phyloP scores from a whole-genome alignment of 441 rosid species.

The Pelargonium myrrhifolium region DNA sequence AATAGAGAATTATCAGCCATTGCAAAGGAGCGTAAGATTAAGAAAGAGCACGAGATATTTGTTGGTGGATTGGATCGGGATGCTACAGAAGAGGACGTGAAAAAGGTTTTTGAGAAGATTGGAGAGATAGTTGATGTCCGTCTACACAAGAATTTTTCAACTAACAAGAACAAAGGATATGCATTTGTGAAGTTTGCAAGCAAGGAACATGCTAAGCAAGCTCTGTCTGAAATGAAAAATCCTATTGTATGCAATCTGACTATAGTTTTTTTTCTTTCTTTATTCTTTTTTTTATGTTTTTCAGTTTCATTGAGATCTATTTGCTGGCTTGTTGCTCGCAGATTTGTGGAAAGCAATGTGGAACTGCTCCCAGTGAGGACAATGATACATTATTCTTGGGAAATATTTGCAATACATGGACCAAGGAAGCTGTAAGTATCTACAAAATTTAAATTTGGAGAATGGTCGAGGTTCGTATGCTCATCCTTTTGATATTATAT shows the following conservation, averaged over 20 bases:
- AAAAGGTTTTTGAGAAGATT: conserved; percentile 45
- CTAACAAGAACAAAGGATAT: conserved; percentile 45
- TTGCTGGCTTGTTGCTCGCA: conserved; percentile 19
- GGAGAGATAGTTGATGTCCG: conserved; percentile 55
- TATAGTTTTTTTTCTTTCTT: background rate
- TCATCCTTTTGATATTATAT: conserved; percentile 19
- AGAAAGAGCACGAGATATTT: conserved; percentile 61
- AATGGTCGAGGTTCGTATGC: conserved; percentile 12
- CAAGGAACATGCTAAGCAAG: conserved; percentile 48
- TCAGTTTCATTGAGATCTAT: background rate
- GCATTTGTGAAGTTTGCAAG: conserved; percentile 58
- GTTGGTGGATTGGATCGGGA: conserved; percentile 56
- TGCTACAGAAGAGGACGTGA: conserved; percentile 54
- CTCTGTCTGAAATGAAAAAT: conserved; percentile 59
- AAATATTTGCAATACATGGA: conserved; percentile 66
- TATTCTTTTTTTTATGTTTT: background rate
- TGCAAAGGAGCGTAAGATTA: conserved; percentile 44
- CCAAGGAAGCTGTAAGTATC: conserved; percentile 59
- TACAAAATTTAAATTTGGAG: conserved; percentile 2
- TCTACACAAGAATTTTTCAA: conserved; percentile 38
- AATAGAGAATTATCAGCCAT: conserved; percentile 37
- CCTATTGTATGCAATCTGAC: conserved; percentile 41
- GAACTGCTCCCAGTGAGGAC: conserved; percentile 63
- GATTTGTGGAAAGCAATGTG: conserved; percentile 65
- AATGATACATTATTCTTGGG: conserved; percentile 59